phyloP scores from a whole-genome alignment of 2,329 filamentous ascomycete genomes.

The Raffaelea albimanens region DNA sequence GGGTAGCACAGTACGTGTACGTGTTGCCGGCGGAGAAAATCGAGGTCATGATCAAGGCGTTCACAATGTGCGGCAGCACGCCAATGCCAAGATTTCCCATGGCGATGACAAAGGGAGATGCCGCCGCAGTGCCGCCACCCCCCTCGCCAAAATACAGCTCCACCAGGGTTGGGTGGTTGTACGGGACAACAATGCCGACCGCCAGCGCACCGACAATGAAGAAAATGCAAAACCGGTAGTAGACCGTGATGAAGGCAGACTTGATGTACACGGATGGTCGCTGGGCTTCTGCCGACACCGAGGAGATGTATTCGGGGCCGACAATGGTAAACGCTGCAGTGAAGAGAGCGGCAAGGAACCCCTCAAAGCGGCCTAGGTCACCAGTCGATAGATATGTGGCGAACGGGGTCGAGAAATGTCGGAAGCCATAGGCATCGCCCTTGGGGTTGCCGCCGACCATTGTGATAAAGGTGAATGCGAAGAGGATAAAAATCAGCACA shows the following conservation, averaged over 20 bases:
- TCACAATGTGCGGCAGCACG: constrained; percentile 62
- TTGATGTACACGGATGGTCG: constrained; percentile 13
- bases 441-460: constrained; percentile 28
- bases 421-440: constrained; percentile 7
- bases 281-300: constrained; percentile 13
- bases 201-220: constrained; percentile 17
- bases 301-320: constrained; percentile 41
- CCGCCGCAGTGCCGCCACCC: constrained; percentile 32
- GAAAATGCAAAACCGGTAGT: constrained; percentile 21
- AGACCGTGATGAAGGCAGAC: constrained; percentile 13
- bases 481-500: constrained; percentile 36
- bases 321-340: constrained; percentile 9
- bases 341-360: constrained; percentile 18
- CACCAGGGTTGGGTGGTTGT: constrained; percentile 18
- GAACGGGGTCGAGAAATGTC: constrained; percentile 23
- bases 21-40: constrained; percentile 62
- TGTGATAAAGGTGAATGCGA: constrained; percentile 37
- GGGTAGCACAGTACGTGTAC: constrained; percentile 47
- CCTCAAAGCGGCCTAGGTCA: constrained; percentile 28
- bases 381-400: constrained; percentile 23
- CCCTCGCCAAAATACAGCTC: constrained; percentile 20
- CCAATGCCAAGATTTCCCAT: constrained; percentile 57
- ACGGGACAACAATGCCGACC: constrained; percentile 19
- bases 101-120: constrained; percentile 62
- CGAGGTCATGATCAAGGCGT: constrained; percentile 64